phyloP scores from a whole-genome alignment of 352 stramenopile genomes.

The Globisporangium middletonii region DNA sequence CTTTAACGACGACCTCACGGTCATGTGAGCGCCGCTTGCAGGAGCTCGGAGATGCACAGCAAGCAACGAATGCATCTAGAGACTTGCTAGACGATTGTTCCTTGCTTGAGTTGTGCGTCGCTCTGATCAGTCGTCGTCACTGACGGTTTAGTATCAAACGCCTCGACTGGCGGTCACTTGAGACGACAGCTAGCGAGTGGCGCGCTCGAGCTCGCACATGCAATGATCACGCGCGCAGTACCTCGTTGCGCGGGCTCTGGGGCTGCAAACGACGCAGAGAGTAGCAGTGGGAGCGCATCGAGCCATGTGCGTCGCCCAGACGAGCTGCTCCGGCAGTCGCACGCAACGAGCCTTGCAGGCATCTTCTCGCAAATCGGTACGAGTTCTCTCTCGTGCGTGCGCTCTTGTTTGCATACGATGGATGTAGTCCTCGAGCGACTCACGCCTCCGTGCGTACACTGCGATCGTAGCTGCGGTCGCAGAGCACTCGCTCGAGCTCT shows the following conservation, averaged over 20 bases:
- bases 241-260: not conserved
- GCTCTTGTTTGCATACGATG: not conserved
- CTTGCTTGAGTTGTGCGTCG: no score
- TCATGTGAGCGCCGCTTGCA: constrained; percentile 27
- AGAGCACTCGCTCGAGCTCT: constrained; percentile 43
- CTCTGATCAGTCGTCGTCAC: no score
- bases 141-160: no score
- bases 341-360: constrained; percentile 35
- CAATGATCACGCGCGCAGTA: constrained; percentile 13
- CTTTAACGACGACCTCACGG: constrained; percentile 92
- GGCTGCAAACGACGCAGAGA: not conserved
- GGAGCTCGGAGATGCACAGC: no score
- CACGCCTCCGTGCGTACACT: not conserved
- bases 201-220: not conserved
- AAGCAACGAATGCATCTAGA: no score
- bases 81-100: no score
- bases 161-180: no score
- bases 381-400: no score
- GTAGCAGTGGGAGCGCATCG: not conserved
- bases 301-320: constrained; percentile 13
- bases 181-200: no score
- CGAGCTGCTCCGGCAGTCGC: constrained; percentile 40
- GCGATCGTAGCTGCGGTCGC: constrained; percentile 31
- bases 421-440: not conserved
- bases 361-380: constrained; percentile 50